These are phyloP conservation scores for Helichrysum umbraculigerum DNA, from an alignment of 129 eudicot genomes.

Conservation along the genomic window DNA sequence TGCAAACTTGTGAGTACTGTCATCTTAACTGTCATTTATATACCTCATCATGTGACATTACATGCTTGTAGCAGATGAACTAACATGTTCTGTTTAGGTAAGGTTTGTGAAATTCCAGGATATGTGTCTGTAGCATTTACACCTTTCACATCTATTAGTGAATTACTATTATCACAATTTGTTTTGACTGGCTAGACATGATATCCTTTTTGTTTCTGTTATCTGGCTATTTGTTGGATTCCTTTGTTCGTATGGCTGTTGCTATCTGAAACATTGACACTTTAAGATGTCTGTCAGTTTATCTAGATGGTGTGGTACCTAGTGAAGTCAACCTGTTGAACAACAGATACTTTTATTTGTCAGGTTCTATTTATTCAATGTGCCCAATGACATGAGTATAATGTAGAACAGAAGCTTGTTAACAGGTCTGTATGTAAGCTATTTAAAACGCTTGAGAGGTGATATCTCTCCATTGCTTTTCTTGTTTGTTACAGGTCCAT, in stretches of 20 bases:
- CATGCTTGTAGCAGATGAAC: neutral
- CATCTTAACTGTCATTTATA: neutral
- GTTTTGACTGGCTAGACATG: neutral
- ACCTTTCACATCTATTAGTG: neutral
- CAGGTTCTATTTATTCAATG: neutral
- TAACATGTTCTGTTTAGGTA: slow-evolving; percentile 7
- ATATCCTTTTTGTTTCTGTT: neutral
- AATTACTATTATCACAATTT: neutral
- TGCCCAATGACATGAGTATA: neutral
- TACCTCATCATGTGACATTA: neutral
- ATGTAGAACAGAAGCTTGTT: neutral
- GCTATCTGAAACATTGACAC: neutral
- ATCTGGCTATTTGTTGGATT: slow-evolving; percentile 15
- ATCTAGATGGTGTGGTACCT: neutral
- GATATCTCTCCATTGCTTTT: neutral
- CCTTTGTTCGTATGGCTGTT: neutral
- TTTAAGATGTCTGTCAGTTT: neutral
- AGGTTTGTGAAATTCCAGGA: slow-evolving; percentile 12
- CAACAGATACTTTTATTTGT: neutral
- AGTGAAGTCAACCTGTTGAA: neutral
- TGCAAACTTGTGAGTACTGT: slow-evolving; percentile 77
- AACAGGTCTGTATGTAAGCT: slow-evolving; percentile 8
- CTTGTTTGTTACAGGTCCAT: slow-evolving; percentile 57
- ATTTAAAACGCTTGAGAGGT: neutral
- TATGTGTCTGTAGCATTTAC: slow-evolving; percentile 9